Base-by-base conservation (phyloP, 306 rosid species). In the Quercus variabilis region DNA sequence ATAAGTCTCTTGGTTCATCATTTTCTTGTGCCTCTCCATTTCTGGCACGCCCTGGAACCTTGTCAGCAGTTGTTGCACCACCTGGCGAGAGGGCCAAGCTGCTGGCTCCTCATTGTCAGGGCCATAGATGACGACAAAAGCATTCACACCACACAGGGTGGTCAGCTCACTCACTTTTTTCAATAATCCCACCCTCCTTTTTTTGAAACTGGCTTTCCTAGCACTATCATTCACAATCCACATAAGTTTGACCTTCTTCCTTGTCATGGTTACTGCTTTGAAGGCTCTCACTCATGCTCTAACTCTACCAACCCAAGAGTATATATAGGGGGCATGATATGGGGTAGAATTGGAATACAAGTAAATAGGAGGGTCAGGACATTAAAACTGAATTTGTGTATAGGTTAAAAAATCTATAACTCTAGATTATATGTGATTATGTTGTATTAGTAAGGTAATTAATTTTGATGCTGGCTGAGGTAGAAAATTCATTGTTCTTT, bases 161-260 rank as follows among this genome's bases (percentile, higher is more conserved):
- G 69, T 68, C 18, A 86, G 80, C 56, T 88, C 90, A 0, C 35
- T 72, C 31, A 81, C 77, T 67, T 88, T 88, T 83, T 88, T 86
- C 55, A 88, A 3, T 41, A 88, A 13, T 11, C 85, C 82, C 1
- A 15, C 55, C 31, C 69, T 81, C 58, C 87, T 74, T 55, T 83
- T 83, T 52, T 60, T 74, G 71, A 83, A 84, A 55, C 76, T 81
- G 1, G 76, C 63, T 63, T 68, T 86, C 57, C 89, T 83, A 11
- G 86, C 79, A 38, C 75, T 69, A 26, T 79, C 85, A 43, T 82
- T 81, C 6, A 15, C 79, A 33, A 83, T 88, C 81, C 77, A 79
- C 4, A 28, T 73, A 4, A 83, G 82, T 23, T 81, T 81, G 13
- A 86, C 82, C 23, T 59, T 83, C 67, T 71, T 79, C 58, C 83